Evolutionary conservation across 169 alveolate species (phyloP), one percentile per base, ranked within the genome.

Genomic region (Plasmodium inui): DNA sequence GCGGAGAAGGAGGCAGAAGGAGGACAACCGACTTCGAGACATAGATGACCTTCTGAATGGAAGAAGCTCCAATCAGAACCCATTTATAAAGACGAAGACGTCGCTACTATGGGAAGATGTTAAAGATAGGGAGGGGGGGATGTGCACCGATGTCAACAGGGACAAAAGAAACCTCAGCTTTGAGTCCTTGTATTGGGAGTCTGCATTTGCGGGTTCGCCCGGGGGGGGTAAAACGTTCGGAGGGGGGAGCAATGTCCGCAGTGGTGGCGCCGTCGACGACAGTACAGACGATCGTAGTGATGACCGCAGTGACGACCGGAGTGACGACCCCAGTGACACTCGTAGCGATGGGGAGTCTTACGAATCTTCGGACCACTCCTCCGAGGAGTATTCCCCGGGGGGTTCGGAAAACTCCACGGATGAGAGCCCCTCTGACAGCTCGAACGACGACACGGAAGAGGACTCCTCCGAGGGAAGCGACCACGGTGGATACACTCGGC

Each of bases 71-170:
- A 39, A 46, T 82, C 78, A 82, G 55, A 72, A 91, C 83, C 32
- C 50, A 5, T 91, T 81, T 78, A 82, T 91, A 91, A 91, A 82
- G 71, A 82, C 95, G 22, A 80, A 72, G 83, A 14, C 81, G 0
- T 80, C 95, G 5, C 32, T 91, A 0, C 57, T 78, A 53, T 91
- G 50, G 71, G 95, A 91, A 37, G 55, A 74, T 44, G 37, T 53
- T 44, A 57, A 39, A 22, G 10, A 30, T 14, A 61, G 72, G 34
- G 95, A 91, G 50, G 85, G 81, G 10, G 95, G 95, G 3, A 82
- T 70, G 76, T 91, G 95, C 46, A 91, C 95, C 0, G 95, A 91
- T 82, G 95, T 91, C 17, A 91, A 91, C 44, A 91, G 95, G 74
- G 74, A 78, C 46, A 39, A 39, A 4, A 91, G 46, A 67, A 32